These are phyloP conservation scores for Elsinoe batatas DNA, from an alignment of 2,329 filamentous ascomycete species.

Conservation along the genomic window DNA sequence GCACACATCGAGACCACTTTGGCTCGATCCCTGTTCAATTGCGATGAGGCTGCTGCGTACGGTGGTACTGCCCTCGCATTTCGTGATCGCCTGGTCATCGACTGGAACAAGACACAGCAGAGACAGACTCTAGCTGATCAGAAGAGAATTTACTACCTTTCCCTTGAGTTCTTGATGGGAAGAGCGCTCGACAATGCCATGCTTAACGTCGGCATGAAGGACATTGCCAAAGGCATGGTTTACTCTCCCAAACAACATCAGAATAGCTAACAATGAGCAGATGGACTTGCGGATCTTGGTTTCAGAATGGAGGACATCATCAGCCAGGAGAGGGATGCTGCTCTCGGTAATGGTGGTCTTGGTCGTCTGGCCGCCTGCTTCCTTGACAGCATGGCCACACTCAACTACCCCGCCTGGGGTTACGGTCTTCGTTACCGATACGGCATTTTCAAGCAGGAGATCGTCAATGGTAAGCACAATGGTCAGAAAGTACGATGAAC, in stretches of 20 bases:
- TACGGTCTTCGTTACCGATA: constrained; percentile 94
- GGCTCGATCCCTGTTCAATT: constrained; percentile 94
- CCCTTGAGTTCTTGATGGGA: constrained; percentile 96
- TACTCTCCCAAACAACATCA: not conserved
- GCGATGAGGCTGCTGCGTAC: constrained; percentile 88
- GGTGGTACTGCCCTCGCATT: constrained; percentile 84
- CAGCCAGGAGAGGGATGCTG: constrained; percentile 88
- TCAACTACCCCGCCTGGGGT: constrained; percentile 95
- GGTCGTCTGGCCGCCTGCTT: constrained; percentile 93
- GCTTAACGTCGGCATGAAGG: constrained; percentile 87
- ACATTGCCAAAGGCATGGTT: constrained; percentile 62
- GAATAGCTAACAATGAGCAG: constrained; percentile 35
- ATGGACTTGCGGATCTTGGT: constrained; percentile 76
- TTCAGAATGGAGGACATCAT: constrained; percentile 97
- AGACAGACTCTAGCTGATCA: constrained; percentile 80
- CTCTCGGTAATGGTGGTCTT: constrained; percentile 89
- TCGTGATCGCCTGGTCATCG: constrained; percentile 81
- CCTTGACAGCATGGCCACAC: constrained; percentile 85
- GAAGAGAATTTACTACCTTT: constrained; percentile 95
- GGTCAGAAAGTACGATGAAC: not conserved
- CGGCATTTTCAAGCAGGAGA: constrained; percentile 97
- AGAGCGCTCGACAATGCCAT: constrained; percentile 95
- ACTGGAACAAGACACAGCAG: constrained; percentile 98
- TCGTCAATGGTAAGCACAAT: constrained; percentile 59
- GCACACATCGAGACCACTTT: constrained; percentile 94